Conservation (phyloP, 2,329 filamentous ascomycete genomes). For the Venturia pyrina region DNA sequence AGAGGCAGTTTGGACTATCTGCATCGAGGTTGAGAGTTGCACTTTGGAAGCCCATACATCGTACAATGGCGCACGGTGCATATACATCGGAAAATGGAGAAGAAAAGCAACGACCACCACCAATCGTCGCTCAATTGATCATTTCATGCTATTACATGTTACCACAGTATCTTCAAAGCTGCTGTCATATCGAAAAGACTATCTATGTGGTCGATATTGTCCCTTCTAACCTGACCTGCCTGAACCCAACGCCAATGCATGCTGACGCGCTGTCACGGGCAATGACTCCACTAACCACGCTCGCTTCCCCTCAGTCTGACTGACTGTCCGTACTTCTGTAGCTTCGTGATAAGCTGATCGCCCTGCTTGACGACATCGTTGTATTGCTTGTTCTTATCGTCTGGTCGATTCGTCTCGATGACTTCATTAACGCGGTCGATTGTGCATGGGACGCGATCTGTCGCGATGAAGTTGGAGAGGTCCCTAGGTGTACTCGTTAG, state of each 20-base stretch:
- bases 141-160: neutral
- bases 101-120: too few species aligned
- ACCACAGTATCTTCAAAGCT: neutral
- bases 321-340: slow-evolving; percentile 98
- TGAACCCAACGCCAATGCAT: neutral
- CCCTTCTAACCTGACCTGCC: neutral
- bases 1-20: too few species aligned
- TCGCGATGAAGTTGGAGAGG: slow-evolving; percentile 92
- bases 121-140: neutral
- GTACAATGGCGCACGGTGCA: neutral
- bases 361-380: slow-evolving; percentile 96
- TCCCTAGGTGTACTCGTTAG: slow-evolving; percentile 46
- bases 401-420: slow-evolving; percentile 94
- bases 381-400: slow-evolving; percentile 99
- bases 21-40: too few species aligned
- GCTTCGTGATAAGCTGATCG: slow-evolving; percentile 94
- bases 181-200: neutral
- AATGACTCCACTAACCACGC: slow-evolving; percentile 49
- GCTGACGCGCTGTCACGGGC: neutral
- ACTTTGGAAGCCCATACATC: neutral
- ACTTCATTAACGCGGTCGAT: slow-evolving; percentile 95
- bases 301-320: slow-evolving; percentile 91
- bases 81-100: too few species aligned
- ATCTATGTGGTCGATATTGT: neutral
- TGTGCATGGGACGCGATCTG: slow-evolving; percentile 86